Evolutionary conservation across 2,329 filamentous ascomycete genomes (phyloP).

Genomic region (Annulohypoxylon truncatum): DNA sequence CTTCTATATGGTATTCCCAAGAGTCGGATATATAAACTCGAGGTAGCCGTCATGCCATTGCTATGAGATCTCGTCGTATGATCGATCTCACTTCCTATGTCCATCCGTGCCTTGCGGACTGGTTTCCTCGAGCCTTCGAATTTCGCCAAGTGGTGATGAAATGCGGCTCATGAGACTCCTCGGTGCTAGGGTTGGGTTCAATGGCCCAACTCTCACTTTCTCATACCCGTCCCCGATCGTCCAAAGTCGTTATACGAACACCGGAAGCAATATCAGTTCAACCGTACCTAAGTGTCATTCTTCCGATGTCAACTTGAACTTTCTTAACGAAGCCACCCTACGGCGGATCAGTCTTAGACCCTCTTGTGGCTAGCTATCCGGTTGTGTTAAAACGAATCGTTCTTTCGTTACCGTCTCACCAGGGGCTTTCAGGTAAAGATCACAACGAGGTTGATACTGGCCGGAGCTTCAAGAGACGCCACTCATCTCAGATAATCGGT

Average conservation of each 20-base stretch:
- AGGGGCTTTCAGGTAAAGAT: conserved; percentile 33
- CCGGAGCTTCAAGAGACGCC: conserved; percentile 18
- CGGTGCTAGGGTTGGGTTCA: background rate
- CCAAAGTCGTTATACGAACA: background rate
- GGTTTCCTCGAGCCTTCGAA: conserved; percentile 5
- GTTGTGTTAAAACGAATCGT: conserved; percentile 20
- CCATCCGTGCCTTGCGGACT: conserved; percentile 5
- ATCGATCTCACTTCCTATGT: conserved; percentile 35
- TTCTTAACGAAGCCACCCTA: background rate
- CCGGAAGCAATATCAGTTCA: conserved; percentile 2
- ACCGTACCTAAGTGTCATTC: background rate
- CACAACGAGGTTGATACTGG: conserved; percentile 11
- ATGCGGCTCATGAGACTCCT: conserved; percentile 14
- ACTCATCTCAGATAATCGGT: conserved; percentile 14
- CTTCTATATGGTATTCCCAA: conserved; percentile 31
- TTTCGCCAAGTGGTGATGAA: conserved; percentile 20
- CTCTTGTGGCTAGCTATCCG: background rate
- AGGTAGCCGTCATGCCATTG: conserved; percentile 33
- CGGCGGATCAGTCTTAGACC: background rate
- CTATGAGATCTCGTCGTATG: conserved; percentile 33
- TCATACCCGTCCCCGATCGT: conserved; percentile 9
- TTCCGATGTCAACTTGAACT: background rate
- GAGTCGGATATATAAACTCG: conserved; percentile 36
- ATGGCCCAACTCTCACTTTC: conserved; percentile 3
- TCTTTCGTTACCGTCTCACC: conserved; percentile 30